phyloP scores from a whole-genome alignment of 208 protist genomes.

The Acanthamoeba triangularis region DNA sequence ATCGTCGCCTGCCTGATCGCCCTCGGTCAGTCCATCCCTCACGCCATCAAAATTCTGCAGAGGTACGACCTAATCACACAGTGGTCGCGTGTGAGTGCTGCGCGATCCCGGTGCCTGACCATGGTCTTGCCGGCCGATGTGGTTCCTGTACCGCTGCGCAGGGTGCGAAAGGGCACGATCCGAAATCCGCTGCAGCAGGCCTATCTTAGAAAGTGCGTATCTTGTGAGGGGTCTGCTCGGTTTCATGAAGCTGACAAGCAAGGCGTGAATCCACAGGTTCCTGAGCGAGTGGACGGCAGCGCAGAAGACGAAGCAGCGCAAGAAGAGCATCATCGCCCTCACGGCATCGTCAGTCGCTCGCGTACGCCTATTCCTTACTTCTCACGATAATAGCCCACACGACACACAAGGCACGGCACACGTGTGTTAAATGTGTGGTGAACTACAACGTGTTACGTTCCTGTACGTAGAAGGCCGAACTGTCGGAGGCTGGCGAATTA shows the following conservation, averaged over 20 bases:
- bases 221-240: neutral
- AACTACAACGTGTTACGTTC: too few species aligned
- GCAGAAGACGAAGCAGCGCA: neutral
- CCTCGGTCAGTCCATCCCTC: constrained; percentile 22
- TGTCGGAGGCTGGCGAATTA: neutral
- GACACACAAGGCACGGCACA: too few species aligned
- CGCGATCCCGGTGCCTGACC: too few species aligned
- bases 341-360: neutral
- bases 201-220: constrained; percentile 34
- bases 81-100: too few species aligned
- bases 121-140: neutral
- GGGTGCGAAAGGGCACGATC: constrained; percentile 53
- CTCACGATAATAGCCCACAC: neutral
- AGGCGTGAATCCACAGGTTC: neutral
- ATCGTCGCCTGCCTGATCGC: constrained; percentile 35
- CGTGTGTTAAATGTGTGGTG: too few species aligned
- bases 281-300: constrained; percentile 9
- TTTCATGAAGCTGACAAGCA: neutral
- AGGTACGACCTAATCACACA: neutral
- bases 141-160: neutral
- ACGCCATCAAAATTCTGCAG: constrained; percentile 26
- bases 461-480: neutral
- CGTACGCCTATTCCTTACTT: neutral
- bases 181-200: constrained; percentile 64
- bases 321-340: neutral